A percentile compares a stretch with the other conserved stretches of the same genome.
phyloP scores from a whole-genome alignment of 495 filamentous ascomycete genomes.

The Penicillium steckii region DNA sequence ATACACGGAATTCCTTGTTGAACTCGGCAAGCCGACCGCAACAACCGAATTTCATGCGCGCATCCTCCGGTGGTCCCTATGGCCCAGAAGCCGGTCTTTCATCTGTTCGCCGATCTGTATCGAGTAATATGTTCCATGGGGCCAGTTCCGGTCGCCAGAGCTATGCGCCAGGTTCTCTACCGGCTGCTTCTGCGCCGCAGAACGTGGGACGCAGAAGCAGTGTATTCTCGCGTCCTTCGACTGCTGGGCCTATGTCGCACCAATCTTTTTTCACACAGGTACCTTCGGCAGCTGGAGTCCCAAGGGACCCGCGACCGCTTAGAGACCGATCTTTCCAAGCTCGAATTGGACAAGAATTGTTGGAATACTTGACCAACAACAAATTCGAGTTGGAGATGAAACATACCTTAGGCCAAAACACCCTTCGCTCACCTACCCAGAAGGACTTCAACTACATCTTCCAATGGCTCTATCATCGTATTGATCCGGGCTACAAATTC shows the following conservation, averaged over 20 bases:
- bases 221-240: conserved; percentile 70
- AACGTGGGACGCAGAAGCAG: conserved; percentile 75
- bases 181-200: conserved; percentile 44
- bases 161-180: conserved; percentile 62
- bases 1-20: conserved; percentile 77
- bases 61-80: conserved; percentile 74
- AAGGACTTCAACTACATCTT: conserved; percentile 98
- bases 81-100: conserved; percentile 72
- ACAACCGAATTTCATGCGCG: conserved; percentile 80
- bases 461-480: conserved; percentile 93
- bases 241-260: conserved; percentile 61
- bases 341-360: conserved; percentile 80
- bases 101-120: conserved; percentile 85
- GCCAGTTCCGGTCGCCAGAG: conserved; percentile 61
- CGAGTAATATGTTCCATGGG: conserved; percentile 63
- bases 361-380: conserved; percentile 86
- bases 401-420: conserved; percentile 81
- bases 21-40: conserved; percentile 85
- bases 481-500: conserved; percentile 90
- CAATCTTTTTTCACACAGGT: conserved; percentile 92
- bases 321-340: conserved; percentile 76
- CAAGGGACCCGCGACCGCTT: conserved; percentile 85
- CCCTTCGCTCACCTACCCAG: conserved; percentile 88
- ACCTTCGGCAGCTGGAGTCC: conserved; percentile 72
- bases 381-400: conserved; percentile 99